A percentile compares a stretch with the other conserved stretches of the same genome.
phyloP scores from a whole-genome alignment of 2,329 filamentous ascomycete genomes.

The Penicillium sp. region DNA sequence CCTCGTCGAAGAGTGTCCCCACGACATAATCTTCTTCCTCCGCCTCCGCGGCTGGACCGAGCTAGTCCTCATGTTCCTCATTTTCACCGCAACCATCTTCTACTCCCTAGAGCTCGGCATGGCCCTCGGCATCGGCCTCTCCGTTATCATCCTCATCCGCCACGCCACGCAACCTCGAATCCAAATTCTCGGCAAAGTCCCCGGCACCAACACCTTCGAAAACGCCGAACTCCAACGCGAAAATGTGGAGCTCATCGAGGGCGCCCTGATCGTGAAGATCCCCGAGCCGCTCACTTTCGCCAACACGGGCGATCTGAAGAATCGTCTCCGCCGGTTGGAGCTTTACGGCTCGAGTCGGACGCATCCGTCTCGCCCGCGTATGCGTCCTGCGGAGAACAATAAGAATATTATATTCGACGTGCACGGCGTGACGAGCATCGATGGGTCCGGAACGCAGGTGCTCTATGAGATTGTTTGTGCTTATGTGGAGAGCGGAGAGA shows the following conservation, averaged over 20 bases:
- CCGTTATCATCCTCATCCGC: constrained; percentile 82
- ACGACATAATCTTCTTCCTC: constrained; percentile 88
- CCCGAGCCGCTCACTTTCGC: constrained; percentile 95
- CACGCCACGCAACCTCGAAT: constrained; percentile 92
- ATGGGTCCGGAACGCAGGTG: constrained; percentile 91
- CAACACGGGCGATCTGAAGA: constrained; percentile 91
- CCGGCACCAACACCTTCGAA: constrained; percentile 76
- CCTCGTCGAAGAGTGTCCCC: constrained; percentile 90
- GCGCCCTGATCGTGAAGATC: constrained; percentile 94
- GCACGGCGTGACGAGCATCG: constrained; percentile 92
- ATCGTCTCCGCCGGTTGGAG: constrained; percentile 78
- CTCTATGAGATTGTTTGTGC: constrained; percentile 81
- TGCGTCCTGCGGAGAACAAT: constrained; percentile 78
- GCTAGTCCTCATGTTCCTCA: constrained; percentile 81
- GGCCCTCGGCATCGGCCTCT: constrained; percentile 88
- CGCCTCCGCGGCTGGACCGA: constrained; percentile 84
- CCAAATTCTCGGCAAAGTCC: constrained; percentile 89
- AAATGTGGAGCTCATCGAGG: constrained; percentile 83
- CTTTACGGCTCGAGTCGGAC: constrained; percentile 83
- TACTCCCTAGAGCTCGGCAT: constrained; percentile 94
- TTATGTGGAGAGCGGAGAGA: constrained; percentile 74
- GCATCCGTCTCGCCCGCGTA: constrained; percentile 82
- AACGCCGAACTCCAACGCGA: constrained; percentile 76
- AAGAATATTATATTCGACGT: constrained; percentile 95
- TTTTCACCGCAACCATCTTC: constrained; percentile 90